Evolutionary conservation across 148 eudicot species (phyloP).

Genomic region (Drosera capensis): DNA sequence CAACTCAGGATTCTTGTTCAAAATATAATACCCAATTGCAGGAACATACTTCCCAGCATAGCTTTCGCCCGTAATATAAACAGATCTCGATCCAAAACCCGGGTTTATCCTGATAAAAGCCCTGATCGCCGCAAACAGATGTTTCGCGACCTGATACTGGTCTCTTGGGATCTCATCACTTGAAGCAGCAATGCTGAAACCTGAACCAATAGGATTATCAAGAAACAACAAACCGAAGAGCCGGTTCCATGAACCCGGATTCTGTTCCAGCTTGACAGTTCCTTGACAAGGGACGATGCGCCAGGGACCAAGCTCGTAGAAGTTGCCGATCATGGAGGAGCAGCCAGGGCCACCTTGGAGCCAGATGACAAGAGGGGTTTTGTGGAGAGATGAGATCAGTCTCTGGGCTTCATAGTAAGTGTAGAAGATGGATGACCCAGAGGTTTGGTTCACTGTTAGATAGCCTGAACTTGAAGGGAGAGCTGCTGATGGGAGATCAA

Average conservation of each 20-base stretch:
- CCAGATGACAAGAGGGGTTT: slow-evolving; percentile 75
- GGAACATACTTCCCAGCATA: slow-evolving; percentile 83
- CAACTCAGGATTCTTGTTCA: slow-evolving; percentile 27
- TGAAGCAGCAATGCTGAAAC: slow-evolving; percentile 60
- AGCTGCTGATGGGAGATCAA: slow-evolving; percentile 24
- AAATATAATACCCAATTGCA: slow-evolving; percentile 52
- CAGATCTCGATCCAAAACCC: slow-evolving; percentile 31
- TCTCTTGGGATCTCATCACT: slow-evolving; percentile 55
- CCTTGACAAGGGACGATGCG: slow-evolving; percentile 11
- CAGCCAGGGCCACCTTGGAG: slow-evolving; percentile 94
- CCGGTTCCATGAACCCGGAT: slow-evolving; percentile 49
- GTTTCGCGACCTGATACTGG: slow-evolving; percentile 43
- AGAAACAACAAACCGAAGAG: slow-evolving; percentile 53
- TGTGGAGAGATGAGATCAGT: slow-evolving; percentile 16
- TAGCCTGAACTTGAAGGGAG: slow-evolving; percentile 71
- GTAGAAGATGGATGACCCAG: slow-evolving; percentile 63
- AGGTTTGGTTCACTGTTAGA: slow-evolving; percentile 35
- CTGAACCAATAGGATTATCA: slow-evolving; percentile 76
- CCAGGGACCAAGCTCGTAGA: slow-evolving; percentile 76
- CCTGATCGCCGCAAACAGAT: slow-evolving; percentile 45
- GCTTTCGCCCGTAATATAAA: slow-evolving; percentile 83
- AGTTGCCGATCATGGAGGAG: slow-evolving; percentile 73
- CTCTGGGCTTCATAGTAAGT: slow-evolving; percentile 62
- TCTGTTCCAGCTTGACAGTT: slow-evolving; percentile 23
- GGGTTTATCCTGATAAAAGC: slow-evolving; percentile 26